Conservation (phyloP, 2,329 filamentous ascomycete species). For the Xylariaceae sp. region DNA sequence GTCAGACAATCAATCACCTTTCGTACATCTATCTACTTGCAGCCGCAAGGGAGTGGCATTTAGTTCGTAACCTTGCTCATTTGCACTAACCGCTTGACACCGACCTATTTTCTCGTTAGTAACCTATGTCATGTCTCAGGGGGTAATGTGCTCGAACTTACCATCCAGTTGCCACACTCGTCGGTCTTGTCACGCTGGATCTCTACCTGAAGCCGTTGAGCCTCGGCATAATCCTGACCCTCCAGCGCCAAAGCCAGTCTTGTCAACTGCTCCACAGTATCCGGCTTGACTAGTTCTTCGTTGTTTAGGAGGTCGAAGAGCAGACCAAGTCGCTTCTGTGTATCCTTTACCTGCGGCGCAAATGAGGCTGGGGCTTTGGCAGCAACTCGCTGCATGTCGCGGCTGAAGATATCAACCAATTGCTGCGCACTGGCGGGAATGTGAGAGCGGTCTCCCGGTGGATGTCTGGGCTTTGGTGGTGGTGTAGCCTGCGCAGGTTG, state of each 20-base stretch:
- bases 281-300: conserved; percentile 76
- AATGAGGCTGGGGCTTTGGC: conserved; percentile 80
- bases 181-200: conserved; percentile 72
- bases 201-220: conserved; percentile 64
- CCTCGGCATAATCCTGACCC: conserved; percentile 62
- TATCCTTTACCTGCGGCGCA: conserved; percentile 84
- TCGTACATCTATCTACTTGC: background rate
- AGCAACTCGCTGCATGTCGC: conserved; percentile 86
- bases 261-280: conserved; percentile 64
- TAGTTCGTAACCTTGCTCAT: conserved; percentile 67
- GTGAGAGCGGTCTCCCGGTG: conserved; percentile 82
- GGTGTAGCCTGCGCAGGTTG: conserved; percentile 45
- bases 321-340: conserved; percentile 84
- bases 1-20: background rate
- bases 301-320: conserved; percentile 99
- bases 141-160: conserved; percentile 40
- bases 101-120: conserved; percentile 53
- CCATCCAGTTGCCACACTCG: conserved; percentile 84
- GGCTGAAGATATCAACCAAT: conserved; percentile 73
- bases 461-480: conserved; percentile 61
- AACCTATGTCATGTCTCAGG: conserved; percentile 1
- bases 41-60: background rate
- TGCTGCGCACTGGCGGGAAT: conserved; percentile 72
- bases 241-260: conserved; percentile 63
- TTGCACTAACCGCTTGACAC: conserved; percentile 69